Conservation (phyloP, 345 rosid genomes). For the Luvunga scandens region DNA sequence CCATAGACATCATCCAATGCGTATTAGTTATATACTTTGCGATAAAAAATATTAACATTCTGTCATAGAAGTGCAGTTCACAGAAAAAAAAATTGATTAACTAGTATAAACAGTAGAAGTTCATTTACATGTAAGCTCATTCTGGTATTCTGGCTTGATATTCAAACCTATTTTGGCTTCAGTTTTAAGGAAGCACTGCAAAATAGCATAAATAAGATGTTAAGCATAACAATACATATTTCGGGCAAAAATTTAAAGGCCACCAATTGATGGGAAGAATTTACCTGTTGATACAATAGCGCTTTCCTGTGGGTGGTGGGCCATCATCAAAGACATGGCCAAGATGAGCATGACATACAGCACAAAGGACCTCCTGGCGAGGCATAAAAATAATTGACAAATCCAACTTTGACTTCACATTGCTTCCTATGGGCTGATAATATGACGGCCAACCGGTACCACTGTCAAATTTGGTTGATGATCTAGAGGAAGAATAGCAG, state of each 20-base stretch:
- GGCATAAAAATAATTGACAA: conserved; percentile 88
- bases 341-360: conserved; percentile 72
- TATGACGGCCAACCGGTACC: conserved; percentile 99
- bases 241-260: not conserved
- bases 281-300: conserved; percentile 88
- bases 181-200: conserved; percentile 49
- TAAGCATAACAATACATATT: not conserved
- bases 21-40: not conserved
- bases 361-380: conserved; percentile 73
- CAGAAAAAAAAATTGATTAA: not conserved
- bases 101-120: not conserved
- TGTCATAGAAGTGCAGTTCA: not conserved
- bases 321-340: conserved; percentile 92
- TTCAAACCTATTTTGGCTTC: conserved; percentile 29
- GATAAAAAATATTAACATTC: not conserved
- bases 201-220: not conserved
- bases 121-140: not conserved
- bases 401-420: conserved; percentile 71
- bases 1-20: not conserved
- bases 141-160: not conserved
- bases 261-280: no score
- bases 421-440: conserved; percentile 65
- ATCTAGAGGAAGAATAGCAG: conserved; percentile 38
- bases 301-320: conserved; percentile 80
- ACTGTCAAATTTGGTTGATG: conserved; percentile 89